phyloP scores from a whole-genome alignment of 2,329 filamentous ascomycete genomes.

The Ophiostoma sp. region DNA sequence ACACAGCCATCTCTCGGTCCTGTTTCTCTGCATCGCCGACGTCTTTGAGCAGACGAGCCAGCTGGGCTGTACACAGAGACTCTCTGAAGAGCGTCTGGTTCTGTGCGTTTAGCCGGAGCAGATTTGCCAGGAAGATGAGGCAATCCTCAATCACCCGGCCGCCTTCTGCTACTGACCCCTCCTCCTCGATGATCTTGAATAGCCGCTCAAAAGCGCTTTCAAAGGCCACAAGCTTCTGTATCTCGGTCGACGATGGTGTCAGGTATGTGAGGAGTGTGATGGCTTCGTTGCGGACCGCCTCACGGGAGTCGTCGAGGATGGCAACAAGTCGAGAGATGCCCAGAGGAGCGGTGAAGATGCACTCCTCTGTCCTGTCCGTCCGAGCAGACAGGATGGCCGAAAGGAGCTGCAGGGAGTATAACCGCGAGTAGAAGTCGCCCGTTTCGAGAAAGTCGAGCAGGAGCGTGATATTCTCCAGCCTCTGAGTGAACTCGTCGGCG shows the following conservation, averaged over 20 bases:
- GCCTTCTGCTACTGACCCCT: slow-evolving; percentile 76
- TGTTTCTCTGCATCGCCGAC: slow-evolving; percentile 33
- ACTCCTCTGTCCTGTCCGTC: slow-evolving; percentile 89
- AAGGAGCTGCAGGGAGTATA: slow-evolving; percentile 87
- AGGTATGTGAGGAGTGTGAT: slow-evolving; percentile 82
- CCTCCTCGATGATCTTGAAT: slow-evolving; percentile 73
- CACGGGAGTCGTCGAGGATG: slow-evolving; percentile 75
- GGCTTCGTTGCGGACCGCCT: slow-evolving; percentile 82
- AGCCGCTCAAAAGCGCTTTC: slow-evolving; percentile 87
- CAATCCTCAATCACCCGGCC: slow-evolving; percentile 89
- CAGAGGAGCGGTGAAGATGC: slow-evolving; percentile 79
- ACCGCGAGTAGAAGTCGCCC: slow-evolving; percentile 79
- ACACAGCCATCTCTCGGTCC: slow-evolving; percentile 60
- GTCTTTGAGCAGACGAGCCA: slow-evolving; percentile 62
- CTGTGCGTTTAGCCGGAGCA: slow-evolving; percentile 77
- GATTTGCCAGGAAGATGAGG: slow-evolving; percentile 80
- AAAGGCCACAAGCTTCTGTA: slow-evolving; percentile 93
- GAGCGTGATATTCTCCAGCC: slow-evolving; percentile 91
- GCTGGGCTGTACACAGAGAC: slow-evolving; percentile 70
- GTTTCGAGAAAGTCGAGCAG: slow-evolving; percentile 85
- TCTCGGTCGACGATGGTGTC: slow-evolving; percentile 76
- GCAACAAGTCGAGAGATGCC: slow-evolving; percentile 82
- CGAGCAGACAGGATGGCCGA: slow-evolving; percentile 78
- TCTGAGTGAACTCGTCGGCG: slow-evolving; percentile 95
- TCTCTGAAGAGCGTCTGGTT: slow-evolving; percentile 95